phyloP scores from a whole-genome alignment of 2,329 filamentous ascomycete species.

The Colletotrichum kahawae region DNA sequence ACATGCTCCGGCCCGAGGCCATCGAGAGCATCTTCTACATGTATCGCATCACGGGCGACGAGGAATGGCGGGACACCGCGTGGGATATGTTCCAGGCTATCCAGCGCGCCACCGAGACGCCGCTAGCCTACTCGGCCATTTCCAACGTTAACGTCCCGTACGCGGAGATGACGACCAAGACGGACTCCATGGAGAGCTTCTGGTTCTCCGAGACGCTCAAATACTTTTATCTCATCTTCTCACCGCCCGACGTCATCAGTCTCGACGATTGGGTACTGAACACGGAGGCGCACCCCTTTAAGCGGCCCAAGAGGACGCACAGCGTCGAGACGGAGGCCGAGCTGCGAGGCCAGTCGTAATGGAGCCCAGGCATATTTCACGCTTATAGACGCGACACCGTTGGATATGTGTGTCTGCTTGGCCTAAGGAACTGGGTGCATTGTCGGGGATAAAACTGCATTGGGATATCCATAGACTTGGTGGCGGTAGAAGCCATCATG shows the following conservation, averaged over 20 bases:
- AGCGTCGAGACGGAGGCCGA: constrained; percentile 11
- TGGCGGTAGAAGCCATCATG: not conserved
- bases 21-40: constrained; percentile 58
- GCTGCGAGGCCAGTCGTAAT: not conserved
- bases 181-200: constrained; percentile 51
- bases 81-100: constrained; percentile 55
- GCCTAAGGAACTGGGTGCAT: not conserved
- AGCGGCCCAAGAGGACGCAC: constrained; percentile 29
- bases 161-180: constrained; percentile 16
- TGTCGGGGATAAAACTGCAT: not conserved
- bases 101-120: constrained; percentile 45
- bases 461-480: not conserved
- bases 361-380: not conserved
- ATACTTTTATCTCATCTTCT: constrained; percentile 78
- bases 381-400: not conserved
- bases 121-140: constrained; percentile 48
- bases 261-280: constrained; percentile 74
- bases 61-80: constrained; percentile 46
- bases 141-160: constrained; percentile 15
- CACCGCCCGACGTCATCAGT: constrained; percentile 65
- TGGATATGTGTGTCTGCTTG: not conserved
- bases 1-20: constrained; percentile 54
- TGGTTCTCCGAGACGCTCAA: constrained; percentile 81
- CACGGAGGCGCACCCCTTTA: constrained; percentile 60
- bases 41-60: constrained; percentile 54